These are phyloP conservation scores for Salix exigua DNA, from an alignment of 345 rosid genomes.

Conservation along the genomic window DNA sequence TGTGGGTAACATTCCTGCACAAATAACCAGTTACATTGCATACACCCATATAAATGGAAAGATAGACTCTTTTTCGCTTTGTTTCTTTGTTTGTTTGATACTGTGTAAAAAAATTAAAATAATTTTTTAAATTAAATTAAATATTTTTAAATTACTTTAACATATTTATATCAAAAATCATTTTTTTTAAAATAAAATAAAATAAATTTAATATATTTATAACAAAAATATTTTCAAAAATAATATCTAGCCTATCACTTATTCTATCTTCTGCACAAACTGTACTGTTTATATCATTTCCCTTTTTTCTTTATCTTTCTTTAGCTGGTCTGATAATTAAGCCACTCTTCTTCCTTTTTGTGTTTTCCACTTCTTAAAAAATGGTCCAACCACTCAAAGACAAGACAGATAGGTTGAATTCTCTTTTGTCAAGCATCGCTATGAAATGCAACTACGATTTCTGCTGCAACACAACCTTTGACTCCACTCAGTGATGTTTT, in stretches of 20 bases:
- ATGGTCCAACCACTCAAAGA: conserved; percentile 8
- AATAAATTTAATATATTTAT: too few relatives aligned
- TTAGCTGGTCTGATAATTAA: background rate
- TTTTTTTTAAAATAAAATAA: too few relatives aligned
- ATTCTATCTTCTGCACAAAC: background rate
- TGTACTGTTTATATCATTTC: background rate
- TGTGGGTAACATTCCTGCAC: background rate
- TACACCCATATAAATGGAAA: background rate
- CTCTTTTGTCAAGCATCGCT: background rate
- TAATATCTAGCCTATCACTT: too few relatives aligned
- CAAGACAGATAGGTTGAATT: background rate
- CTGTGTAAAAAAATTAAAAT: too few relatives aligned
- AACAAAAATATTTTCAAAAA: too few relatives aligned
- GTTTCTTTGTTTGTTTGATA: too few relatives aligned
- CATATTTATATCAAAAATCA: too few relatives aligned
- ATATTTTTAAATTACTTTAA: too few relatives aligned
- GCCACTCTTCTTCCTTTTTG: background rate
- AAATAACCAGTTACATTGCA: conserved; percentile 20
- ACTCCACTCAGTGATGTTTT: background rate
- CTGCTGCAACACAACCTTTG: background rate
- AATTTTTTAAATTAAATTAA: too few relatives aligned
- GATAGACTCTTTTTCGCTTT: background rate
- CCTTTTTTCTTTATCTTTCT: background rate
- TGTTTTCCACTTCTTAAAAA: conserved; percentile 6
- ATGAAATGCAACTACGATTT: background rate